A percentile compares a stretch with the other conserved stretches of the same genome.
These are phyloP conservation scores for Leccinum rimulosum DNA, from an alignment of 768 basidiomycete species.

Conservation along the genomic window DNA sequence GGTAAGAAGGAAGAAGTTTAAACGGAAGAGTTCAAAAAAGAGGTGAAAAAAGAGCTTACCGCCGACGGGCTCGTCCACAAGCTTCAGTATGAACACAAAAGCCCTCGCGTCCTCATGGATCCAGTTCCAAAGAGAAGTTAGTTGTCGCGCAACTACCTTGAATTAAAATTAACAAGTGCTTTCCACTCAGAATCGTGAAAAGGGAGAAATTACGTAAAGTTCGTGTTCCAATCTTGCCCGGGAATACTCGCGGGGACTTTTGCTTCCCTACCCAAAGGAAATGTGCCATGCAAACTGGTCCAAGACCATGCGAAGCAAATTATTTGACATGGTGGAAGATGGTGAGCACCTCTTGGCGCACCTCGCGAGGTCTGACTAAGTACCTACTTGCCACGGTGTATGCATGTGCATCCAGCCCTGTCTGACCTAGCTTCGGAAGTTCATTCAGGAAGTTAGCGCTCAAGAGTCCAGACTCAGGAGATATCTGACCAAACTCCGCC, in stretches of 20 bases:
- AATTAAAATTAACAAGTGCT: not conserved
- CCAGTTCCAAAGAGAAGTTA: not conserved
- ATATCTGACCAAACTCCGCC: not conserved
- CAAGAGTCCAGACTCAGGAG: not conserved
- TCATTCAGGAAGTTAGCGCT: not conserved
- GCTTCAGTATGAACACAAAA: not conserved
- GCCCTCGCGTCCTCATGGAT: not conserved
- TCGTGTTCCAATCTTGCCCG: not conserved
- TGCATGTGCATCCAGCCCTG: not conserved
- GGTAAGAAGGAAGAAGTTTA: not conserved
- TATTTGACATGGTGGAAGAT: not conserved
- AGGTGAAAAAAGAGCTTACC: not conserved
- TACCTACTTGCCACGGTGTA: not conserved
- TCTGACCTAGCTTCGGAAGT: not conserved
- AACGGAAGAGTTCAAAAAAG: not conserved
- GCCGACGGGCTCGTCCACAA: not conserved
- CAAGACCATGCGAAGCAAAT: not conserved
- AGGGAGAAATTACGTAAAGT: not conserved
- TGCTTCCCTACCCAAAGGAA: not conserved
- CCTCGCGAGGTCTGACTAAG: not conserved
- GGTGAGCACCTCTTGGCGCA: not conserved
- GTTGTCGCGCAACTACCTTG: not conserved
- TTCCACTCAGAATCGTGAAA: not conserved
- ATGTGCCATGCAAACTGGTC: not conserved
- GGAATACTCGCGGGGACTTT: constrained; percentile 14